Evolutionary conservation across 768 basidiomycete species (phyloP).

Genomic region (Panellus pusillus): DNA sequence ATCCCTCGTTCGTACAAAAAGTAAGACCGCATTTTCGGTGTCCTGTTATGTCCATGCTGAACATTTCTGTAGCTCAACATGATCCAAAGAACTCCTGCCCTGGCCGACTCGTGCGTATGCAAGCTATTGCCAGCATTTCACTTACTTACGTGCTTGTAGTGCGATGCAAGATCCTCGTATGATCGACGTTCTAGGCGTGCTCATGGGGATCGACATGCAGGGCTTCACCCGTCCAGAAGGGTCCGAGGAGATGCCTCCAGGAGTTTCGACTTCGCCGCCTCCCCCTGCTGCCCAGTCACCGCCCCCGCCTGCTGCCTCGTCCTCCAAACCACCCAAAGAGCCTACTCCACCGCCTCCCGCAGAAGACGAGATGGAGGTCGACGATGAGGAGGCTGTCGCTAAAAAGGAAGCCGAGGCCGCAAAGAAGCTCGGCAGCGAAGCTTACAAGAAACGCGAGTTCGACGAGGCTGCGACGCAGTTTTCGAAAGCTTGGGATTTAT

Average conservation of each 20-base stretch:
- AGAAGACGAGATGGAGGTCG: constrained; percentile 68
- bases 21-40: constrained; percentile 28
- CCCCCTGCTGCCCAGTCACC: constrained; percentile 37
- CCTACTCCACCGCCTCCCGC: constrained; percentile 36
- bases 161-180: constrained; percentile 83
- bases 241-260: constrained; percentile 75
- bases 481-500: constrained; percentile 87
- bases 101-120: constrained; percentile 56
- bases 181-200: constrained; percentile 89
- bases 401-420: constrained; percentile 79
- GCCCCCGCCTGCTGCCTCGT: constrained; percentile 46
- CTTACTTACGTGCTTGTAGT: constrained; percentile 29
- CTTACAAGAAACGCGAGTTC: constrained; percentile 87
- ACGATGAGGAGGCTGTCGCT: constrained; percentile 66
- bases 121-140: background rate
- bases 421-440: constrained; percentile 75
- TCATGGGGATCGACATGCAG: constrained; percentile 92
- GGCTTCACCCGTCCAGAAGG: constrained; percentile 84
- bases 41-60: constrained; percentile 10
- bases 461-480: constrained; percentile 74
- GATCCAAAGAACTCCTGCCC: constrained; percentile 66
- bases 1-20: constrained; percentile 79
- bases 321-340: constrained; percentile 36
- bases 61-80: constrained; percentile 49
- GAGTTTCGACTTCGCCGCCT: constrained; percentile 37